These are phyloP conservation scores for Tieghemostelium lacteum DNA, from an alignment of 78 protist species.

Conservation along the genomic window DNA sequence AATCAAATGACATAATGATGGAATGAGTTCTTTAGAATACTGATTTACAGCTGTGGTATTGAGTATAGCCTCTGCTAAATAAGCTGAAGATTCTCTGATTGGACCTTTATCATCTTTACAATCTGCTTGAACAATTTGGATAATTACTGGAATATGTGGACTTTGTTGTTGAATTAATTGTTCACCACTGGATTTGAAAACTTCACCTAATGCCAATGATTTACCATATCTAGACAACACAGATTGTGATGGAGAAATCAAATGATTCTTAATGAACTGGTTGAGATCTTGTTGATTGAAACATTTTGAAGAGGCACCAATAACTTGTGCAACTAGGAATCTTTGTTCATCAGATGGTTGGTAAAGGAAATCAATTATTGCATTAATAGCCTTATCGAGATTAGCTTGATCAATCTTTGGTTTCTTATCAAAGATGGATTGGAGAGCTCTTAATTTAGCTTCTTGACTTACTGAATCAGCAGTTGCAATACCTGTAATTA, in stretches of 20 bases:
- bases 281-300: slow-evolving; percentile 6
- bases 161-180: not conserved
- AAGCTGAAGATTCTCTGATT: slow-evolving; percentile 65
- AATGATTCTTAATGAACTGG: slow-evolving; percentile 31
- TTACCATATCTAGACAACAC: slow-evolving; percentile 61
- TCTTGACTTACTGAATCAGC: slow-evolving; percentile 54
- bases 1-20: slow-evolving; percentile 29
- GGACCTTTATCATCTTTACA: slow-evolving; percentile 74
- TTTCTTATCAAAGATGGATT: slow-evolving; percentile 68
- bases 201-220: slow-evolving; percentile 51
- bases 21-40: slow-evolving; percentile 13
- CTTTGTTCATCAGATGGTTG: slow-evolving; percentile 47
- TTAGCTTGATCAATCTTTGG: slow-evolving; percentile 79
- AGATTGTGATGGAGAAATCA: slow-evolving; percentile 46
- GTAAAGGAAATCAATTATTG: slow-evolving; percentile 40
- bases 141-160: slow-evolving; percentile 32
- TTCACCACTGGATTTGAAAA: slow-evolving; percentile 33
- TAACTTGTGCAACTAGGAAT: slow-evolving; percentile 29
- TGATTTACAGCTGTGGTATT: not conserved
- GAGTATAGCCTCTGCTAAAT: slow-evolving; percentile 37
- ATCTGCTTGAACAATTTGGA: slow-evolving; percentile 40
- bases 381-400: slow-evolving; percentile 34
- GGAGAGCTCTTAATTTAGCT: slow-evolving; percentile 77
- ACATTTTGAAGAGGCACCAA: slow-evolving; percentile 69
- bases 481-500: slow-evolving; percentile 51